phyloP scores from a whole-genome alignment of 805 yeast genomes.

The Saccharomycopsis selenospora region DNA sequence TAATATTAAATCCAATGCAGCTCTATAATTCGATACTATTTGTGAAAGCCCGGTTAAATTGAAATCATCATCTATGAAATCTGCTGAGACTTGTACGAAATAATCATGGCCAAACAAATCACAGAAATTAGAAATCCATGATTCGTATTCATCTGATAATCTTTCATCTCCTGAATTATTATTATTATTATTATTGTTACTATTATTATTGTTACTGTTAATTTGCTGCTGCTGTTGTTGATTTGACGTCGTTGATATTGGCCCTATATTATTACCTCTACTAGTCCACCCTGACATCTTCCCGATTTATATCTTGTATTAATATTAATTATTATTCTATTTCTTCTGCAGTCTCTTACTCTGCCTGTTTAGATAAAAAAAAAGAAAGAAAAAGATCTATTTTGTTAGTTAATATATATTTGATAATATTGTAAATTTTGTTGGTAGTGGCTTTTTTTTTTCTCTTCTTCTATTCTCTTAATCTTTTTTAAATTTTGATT shows the following conservation, averaged over 20 bases:
- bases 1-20: constrained; percentile 82
- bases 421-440: no score
- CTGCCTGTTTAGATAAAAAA: no score
- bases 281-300: constrained; percentile 1
- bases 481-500: no score
- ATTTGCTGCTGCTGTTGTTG: background rate
- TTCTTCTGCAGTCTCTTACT: no score
- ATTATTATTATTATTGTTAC: background rate
- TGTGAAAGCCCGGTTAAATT: constrained; percentile 83
- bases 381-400: no score
- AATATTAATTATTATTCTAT: no score
- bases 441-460: no score
- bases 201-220: background rate
- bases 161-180: constrained; percentile 11
- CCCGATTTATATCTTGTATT: no score
- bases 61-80: constrained; percentile 94
- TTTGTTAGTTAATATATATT: no score
- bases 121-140: constrained; percentile 51
- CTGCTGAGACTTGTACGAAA: constrained; percentile 86
- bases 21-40: constrained; percentile 84
- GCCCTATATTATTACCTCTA: no score
- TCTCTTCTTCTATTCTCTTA: no score
- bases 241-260: no score
- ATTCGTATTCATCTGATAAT: constrained; percentile 41
- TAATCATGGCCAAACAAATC: constrained; percentile 63